A percentile compares a stretch with the other conserved stretches of the same genome.
Conservation (phyloP, 208 protist genomes). For the Trypanosoma congolense region DNA sequence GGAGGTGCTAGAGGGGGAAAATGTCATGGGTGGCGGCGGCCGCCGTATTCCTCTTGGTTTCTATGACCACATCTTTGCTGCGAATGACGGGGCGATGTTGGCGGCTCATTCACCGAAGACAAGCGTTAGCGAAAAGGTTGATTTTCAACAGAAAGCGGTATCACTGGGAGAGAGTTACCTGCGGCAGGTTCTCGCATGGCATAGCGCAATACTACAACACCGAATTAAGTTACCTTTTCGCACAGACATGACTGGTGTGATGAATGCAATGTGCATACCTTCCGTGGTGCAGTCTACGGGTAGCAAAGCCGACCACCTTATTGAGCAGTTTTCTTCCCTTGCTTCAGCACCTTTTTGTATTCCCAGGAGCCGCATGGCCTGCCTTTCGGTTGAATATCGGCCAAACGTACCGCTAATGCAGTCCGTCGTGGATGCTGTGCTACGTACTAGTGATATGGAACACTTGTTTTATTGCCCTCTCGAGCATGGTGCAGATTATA, state of each 20-base stretch:
- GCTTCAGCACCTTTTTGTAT: slow-evolving; percentile 9
- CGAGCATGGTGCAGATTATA: slow-evolving; percentile 55
- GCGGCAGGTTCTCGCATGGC: slow-evolving; percentile 8
- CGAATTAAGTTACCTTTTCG: not conserved
- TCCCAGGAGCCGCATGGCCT: slow-evolving; percentile 15
- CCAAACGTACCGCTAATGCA: slow-evolving; percentile 16
- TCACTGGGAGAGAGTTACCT: slow-evolving; percentile 18
- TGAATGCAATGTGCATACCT: not conserved
- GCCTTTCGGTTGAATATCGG: slow-evolving; percentile 18
- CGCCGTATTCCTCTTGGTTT: slow-evolving; percentile 18
- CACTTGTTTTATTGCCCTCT: slow-evolving; percentile 47
- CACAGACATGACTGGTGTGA: not conserved
- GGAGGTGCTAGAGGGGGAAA: slow-evolving; percentile 12
- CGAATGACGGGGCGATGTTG: not conserved
- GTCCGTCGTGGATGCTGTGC: slow-evolving; percentile 2
- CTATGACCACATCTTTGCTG: slow-evolving; percentile 1
- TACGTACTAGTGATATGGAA: not conserved
- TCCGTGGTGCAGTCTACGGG: not conserved
- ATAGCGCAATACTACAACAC: slow-evolving; percentile 8
- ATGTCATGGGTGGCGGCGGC: not conserved
- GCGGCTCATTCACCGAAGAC: no score
- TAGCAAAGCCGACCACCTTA: not conserved
- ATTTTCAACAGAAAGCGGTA: no score
- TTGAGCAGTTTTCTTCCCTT: slow-evolving; percentile 8
- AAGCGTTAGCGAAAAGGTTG: no score